A percentile compares a stretch with the other conserved stretches of the same genome.
These are phyloP conservation scores for Trametes versicolor DNA, from an alignment of 1,284 basidiomycete genomes.

Conservation along the genomic window DNA sequence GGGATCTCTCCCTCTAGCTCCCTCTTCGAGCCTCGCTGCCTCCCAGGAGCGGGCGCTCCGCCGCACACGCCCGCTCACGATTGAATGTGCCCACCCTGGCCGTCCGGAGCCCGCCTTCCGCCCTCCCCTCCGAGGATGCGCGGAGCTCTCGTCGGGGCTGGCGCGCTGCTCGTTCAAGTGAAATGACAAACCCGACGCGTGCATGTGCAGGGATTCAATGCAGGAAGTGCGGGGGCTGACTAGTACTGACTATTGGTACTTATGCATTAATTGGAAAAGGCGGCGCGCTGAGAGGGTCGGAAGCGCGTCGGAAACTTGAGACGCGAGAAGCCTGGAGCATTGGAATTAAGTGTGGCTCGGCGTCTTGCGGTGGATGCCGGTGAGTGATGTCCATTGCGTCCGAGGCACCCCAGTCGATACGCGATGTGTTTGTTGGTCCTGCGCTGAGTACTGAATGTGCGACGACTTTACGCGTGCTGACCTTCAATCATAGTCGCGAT, in stretches of 20 bases:
- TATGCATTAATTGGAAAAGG: too few species aligned
- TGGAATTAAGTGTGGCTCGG: not conserved
- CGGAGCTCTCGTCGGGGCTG: not conserved
- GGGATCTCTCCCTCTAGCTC: too few species aligned
- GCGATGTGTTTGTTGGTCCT: too few species aligned
- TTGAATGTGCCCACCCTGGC: not conserved
- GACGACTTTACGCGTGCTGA: too few species aligned
- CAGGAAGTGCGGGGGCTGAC: not conserved
- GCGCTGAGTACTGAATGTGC: too few species aligned
- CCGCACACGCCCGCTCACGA: not conserved
- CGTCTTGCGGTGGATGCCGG: not conserved
- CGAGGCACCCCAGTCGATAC: too few species aligned
- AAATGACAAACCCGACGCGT: not conserved
- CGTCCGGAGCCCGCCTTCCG: not conserved
- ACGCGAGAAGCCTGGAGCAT: not conserved
- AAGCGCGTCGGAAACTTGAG: conserved; percentile 4
- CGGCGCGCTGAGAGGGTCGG: not conserved
- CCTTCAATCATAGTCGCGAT: too few species aligned
- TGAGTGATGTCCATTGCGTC: too few species aligned
- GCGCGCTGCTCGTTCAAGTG: not conserved
- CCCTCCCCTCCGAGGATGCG: not conserved
- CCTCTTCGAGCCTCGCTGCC: not conserved
- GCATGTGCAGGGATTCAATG: too few species aligned
- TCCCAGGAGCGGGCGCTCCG: conserved; percentile 1
- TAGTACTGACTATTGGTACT: too few species aligned